Evolutionary conservation across 805 yeast species (phyloP).

Genomic region (Saturnispora kantuleensis): DNA sequence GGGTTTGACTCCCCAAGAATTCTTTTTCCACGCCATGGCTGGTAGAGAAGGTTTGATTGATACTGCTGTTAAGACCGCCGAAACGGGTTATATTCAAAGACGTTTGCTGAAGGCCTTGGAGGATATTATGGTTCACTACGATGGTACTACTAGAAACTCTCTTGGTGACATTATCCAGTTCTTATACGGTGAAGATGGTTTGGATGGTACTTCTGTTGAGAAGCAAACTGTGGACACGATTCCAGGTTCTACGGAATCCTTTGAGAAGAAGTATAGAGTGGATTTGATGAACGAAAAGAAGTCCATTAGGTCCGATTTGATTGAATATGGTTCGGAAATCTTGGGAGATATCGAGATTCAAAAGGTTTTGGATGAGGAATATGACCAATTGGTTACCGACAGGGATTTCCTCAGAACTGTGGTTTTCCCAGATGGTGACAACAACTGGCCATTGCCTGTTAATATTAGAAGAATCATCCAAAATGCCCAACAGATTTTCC

Average conservation of each 20-base stretch:
- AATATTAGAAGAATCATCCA: slow-evolving; percentile 93
- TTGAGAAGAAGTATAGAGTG: slow-evolving; percentile 75
- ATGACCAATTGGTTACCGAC: slow-evolving; percentile 63
- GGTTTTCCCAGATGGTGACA: slow-evolving; percentile 89
- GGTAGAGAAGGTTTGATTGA: slow-evolving; percentile 99
- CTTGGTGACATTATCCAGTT: slow-evolving; percentile 94
- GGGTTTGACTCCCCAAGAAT: slow-evolving; percentile 97
- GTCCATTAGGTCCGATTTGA: slow-evolving; percentile 56
- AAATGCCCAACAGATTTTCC: slow-evolving; percentile 96
- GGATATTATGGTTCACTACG: slow-evolving; percentile 92
- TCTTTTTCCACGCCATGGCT: slow-evolving; percentile 99
- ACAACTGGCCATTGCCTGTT: slow-evolving; percentile 96
- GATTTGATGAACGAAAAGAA: slow-evolving; percentile 64
- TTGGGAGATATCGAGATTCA: slow-evolving; percentile 84
- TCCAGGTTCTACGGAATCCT: slow-evolving; percentile 81
- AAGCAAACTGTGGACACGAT: slow-evolving; percentile 92
- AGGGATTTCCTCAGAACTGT: slow-evolving; percentile 68
- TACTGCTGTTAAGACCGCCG: slow-evolving; percentile 99
- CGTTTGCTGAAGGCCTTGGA: slow-evolving; percentile 96
- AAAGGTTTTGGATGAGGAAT: slow-evolving; percentile 73
- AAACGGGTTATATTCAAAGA: slow-evolving; percentile 96
- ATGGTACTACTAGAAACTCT: slow-evolving; percentile 96
- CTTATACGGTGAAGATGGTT: slow-evolving; percentile 97
- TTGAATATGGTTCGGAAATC: slow-evolving; percentile 87
- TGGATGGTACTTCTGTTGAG: slow-evolving; percentile 97